Conservation (phyloP, 352 stramenopile genomes). For the Phytophthora pluvialis region DNA sequence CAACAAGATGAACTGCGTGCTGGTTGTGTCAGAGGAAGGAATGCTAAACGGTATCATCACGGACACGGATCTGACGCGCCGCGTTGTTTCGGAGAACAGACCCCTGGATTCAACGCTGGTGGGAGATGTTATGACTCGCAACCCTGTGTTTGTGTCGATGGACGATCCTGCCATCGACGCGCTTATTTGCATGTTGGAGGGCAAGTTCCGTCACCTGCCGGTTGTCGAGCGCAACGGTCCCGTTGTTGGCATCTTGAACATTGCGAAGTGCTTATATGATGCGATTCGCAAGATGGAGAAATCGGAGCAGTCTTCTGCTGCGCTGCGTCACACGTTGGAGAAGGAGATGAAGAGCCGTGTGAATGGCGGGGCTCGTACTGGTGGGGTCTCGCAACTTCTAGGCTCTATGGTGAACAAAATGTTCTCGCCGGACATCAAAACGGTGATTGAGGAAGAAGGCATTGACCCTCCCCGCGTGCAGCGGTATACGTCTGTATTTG, state of each 20-base stretch:
- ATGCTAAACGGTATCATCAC: conserved; percentile 96
- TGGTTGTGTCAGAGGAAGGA: conserved; percentile 92
- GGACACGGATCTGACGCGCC: conserved; percentile 89
- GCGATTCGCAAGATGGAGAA: conserved; percentile 98
- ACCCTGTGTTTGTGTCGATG: conserved; percentile 85
- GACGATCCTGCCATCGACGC: conserved; percentile 87
- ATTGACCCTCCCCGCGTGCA: conserved; percentile 80
- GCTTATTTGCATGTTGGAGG: conserved; percentile 87
- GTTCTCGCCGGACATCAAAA: conserved; percentile 88
- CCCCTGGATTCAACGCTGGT: conserved; percentile 74
- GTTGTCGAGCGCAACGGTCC: conserved; percentile 81
- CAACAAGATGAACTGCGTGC: conserved; percentile 92
- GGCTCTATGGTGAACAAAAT: conserved; percentile 90
- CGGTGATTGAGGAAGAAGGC: conserved; percentile 81
- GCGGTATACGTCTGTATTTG: conserved; percentile 91
- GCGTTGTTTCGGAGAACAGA: conserved; percentile 82
- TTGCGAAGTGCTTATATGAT: conserved; percentile 99
- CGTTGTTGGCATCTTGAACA: conserved; percentile 97
- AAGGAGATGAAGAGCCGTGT: conserved; percentile 72
- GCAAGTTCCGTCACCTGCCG: conserved; percentile 88
- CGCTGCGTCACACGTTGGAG: conserved; percentile 78
- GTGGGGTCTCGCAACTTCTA: conserved; percentile 69
- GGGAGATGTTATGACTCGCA: conserved; percentile 83
- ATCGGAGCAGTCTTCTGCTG: conserved; percentile 76
- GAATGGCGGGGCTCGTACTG: conserved; percentile 34